Base-by-base conservation (phyloP, 2,329 filamentous ascomycete genomes). In the Pseudocercospora eumusae region DNA sequence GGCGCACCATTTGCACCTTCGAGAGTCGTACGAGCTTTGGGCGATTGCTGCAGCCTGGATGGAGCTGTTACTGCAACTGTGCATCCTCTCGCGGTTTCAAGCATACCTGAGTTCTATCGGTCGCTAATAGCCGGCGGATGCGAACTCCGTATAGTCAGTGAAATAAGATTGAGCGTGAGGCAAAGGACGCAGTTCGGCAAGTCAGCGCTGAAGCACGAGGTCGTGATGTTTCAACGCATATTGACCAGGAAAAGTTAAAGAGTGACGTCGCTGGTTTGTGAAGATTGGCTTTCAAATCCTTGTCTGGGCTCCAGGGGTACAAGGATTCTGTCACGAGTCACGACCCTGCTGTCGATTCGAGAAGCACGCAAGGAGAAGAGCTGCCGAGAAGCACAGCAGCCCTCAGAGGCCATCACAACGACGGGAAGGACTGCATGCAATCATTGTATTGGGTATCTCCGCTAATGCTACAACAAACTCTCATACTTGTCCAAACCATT, bases 401-500 rank as follows among this genome's bases (percentile, higher is more conserved):
- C 6, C 6, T 13, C 3, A 40, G 36, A 40, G 36, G 36, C 44
- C 6, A 54, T 40, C 28, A 52, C 23, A 28, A 10, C 47, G 6
- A 36, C 27, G 23, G 2, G 1, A 23, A 36, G 15, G 18, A 36
- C 28, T 21, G n/a, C 8, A 31, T 23, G 27, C 27, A 23, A 47
- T 57, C 28, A 36, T 11, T n/a, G n/a, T 57, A 7, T n/a, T 40
- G 54, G 44, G 36, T 47, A 47, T 45, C 55, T 44, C n/a, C 36
- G 36, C 52, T 57, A 28, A 57, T 27, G 42, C 69, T 65, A 89
- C 68, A 89, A 74, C 67, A 90, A 73, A 76, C 87, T 89, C 74
- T 87, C 83, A 66, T 89, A 90, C 76, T 86, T 87, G 75, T 88
- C 86, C 75, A 89, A 77, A 0, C 86, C 86, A 57, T 57, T 63